Conservation (phyloP, 495 filamentous ascomycete genomes). For the Astrocystis sublimbata region DNA sequence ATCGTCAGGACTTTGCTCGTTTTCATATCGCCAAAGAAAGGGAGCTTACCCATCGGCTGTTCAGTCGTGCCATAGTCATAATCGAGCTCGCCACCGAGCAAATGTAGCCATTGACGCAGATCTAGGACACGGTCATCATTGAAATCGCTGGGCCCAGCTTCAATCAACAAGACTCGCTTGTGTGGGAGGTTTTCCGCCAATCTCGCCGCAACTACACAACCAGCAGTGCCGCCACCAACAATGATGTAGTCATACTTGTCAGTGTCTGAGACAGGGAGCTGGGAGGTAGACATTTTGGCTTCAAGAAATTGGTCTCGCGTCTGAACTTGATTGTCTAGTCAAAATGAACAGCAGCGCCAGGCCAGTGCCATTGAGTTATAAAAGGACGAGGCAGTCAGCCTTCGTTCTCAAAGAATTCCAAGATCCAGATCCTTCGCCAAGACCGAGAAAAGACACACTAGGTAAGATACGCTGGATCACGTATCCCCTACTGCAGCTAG, state of each 20-base stretch:
- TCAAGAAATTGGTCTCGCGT: background rate
- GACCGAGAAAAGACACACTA: background rate
- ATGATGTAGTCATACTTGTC: constrained; percentile 81
- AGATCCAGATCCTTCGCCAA: constrained; percentile 14
- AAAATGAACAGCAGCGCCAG: background rate
- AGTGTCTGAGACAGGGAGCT: constrained; percentile 58
- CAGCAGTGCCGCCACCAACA: constrained; percentile 80
- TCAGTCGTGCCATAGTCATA: constrained; percentile 86
- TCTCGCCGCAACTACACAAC: constrained; percentile 72
- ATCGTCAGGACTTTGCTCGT: constrained; percentile 2
- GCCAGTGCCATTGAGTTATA: background rate
- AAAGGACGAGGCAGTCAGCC: constrained; percentile 3
- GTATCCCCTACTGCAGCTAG: constrained; percentile 2
- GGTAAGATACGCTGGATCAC: background rate
- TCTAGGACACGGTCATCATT: constrained; percentile 57
- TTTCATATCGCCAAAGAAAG: constrained; percentile 19
- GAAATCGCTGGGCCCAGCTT: constrained; percentile 57
- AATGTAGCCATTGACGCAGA: constrained; percentile 74
- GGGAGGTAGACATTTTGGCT: constrained; percentile 59
- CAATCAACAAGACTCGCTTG: constrained; percentile 64
- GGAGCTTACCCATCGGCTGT: constrained; percentile 68
- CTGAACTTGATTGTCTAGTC: background rate
- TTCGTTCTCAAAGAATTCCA: constrained; percentile 2
- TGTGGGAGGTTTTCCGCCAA: constrained; percentile 64
- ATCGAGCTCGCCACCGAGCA: constrained; percentile 79